phyloP scores from a whole-genome alignment of 2,329 filamentous ascomycete species.

The Alternaria burnsii region DNA sequence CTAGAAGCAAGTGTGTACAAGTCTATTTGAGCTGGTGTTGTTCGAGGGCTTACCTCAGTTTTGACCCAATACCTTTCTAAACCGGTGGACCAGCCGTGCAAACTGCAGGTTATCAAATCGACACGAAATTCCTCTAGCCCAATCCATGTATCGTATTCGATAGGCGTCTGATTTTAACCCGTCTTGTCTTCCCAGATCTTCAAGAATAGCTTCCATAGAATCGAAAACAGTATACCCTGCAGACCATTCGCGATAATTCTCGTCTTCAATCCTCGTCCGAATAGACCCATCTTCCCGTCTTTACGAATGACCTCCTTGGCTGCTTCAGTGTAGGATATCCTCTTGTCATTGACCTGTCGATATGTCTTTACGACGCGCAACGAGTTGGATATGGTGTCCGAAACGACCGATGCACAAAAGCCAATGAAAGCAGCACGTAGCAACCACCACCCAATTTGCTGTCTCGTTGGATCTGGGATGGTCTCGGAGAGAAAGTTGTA shows the following conservation, averaged over 20 bases:
- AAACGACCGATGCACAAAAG: slow-evolving; percentile 41
- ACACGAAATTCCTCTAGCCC: background rate
- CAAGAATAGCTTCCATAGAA: slow-evolving; percentile 42
- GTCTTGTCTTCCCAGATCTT: slow-evolving; percentile 35
- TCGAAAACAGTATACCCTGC: slow-evolving; percentile 43
- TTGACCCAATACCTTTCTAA: background rate
- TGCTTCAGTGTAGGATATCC: slow-evolving; percentile 38
- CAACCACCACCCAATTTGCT: slow-evolving; percentile 35
- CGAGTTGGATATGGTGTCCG: slow-evolving; percentile 41
- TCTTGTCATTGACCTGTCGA: slow-evolving; percentile 40
- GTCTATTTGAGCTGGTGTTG: background rate
- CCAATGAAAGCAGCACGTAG: slow-evolving; percentile 40
- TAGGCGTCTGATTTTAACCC: background rate
- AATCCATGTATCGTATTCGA: background rate
- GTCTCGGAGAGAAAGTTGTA: slow-evolving; percentile 39
- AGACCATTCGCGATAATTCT: slow-evolving; percentile 42
- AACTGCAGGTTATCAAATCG: background rate
- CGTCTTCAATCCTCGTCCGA: slow-evolving; percentile 40
- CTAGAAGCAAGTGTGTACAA: background rate
- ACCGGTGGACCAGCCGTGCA: background rate
- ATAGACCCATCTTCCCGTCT: slow-evolving; percentile 35
- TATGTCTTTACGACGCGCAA: slow-evolving; percentile 42
- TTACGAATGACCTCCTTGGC: slow-evolving; percentile 35
- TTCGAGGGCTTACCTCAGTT: background rate
- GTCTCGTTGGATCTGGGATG: slow-evolving; percentile 31